These are phyloP conservation scores for Smittium culicis DNA, from an alignment of 371 early-diverging fungal species.

Conservation along the genomic window DNA sequence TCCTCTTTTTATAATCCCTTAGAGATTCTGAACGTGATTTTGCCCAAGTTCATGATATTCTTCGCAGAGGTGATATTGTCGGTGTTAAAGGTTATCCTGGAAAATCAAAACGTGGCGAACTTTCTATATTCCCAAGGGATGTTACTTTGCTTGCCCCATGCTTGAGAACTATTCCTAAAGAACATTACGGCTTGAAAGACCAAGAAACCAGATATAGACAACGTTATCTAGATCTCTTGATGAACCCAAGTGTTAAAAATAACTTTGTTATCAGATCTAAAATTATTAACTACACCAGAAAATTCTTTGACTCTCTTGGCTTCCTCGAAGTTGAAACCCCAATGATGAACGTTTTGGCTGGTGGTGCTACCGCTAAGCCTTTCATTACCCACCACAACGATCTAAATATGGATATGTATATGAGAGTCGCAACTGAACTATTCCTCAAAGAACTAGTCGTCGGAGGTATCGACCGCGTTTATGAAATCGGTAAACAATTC, in stretches of 20 bases:
- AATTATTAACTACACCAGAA: conserved; percentile 88
- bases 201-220: conserved; percentile 95
- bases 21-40: conserved; percentile 52
- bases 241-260: conserved; percentile 91
- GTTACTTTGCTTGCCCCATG: conserved; percentile 88
- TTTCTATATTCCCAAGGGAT: conserved; percentile 87
- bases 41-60: conserved; percentile 54
- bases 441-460: conserved; percentile 95
- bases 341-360: conserved; percentile 99
- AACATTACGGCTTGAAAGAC: conserved; percentile 92
- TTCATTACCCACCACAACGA: conserved; percentile 99
- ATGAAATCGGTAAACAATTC: conserved; percentile 99
- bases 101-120: conserved; percentile 90
- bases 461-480: conserved; percentile 98
- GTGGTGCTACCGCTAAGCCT: conserved; percentile 99
- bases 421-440: conserved; percentile 98
- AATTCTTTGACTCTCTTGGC: conserved; percentile 82
- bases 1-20: not conserved
- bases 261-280: conserved; percentile 86
- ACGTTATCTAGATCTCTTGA: conserved; percentile 98
- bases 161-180: conserved; percentile 92
- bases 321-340: conserved; percentile 99
- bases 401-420: conserved; percentile 93
- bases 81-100: conserved; percentile 92
- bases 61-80: conserved; percentile 97